Base-by-base conservation (phyloP, 257 asterid species). In the Craterostigma plantagineum region DNA sequence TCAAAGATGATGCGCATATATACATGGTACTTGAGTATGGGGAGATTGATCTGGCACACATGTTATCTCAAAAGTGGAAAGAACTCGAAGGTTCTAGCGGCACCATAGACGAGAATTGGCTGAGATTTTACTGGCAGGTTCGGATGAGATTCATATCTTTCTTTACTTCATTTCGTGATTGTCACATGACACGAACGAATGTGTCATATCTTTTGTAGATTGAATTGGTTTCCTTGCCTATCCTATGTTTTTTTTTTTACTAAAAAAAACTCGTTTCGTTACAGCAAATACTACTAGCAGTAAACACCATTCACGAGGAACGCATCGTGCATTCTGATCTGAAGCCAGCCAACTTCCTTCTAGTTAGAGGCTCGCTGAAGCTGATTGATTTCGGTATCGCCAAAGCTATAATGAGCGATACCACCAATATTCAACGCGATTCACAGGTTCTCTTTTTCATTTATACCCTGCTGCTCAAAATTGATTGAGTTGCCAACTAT, bases 301-400 rank as follows among this genome's bases (percentile, higher is more conserved):
- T 90, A 42, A 90, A 77, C 65, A 90, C 87, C 54, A 90, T 90
- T 69, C 98, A 90, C n/a, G 98, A 83, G 52, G 92, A 90, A 54
- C 91, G 98, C 34, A 90, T 90, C 10, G 94, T 90, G 57, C 98
- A 90, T 60, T 90, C 98, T 46, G 98, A 90, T 58, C 68, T 90
- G 63, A 90, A 90, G 90, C 98, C 98, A 63, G 98, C 98, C 57
- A 90, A 90, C 69, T 90, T 90, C 73, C 95, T 90, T 59, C 79
- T 83, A 43, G 98, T 90, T 46, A 73, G 72, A 63, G 98, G 98
- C 54, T 79, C 92, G 2, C 75, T 90, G 52, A 90, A 90, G 75
- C 85, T 90, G 44, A 90, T 90, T 63, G 98, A 90, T 70, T 90
- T 90, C 57, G 98, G 98, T 36, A 90, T 90, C 33, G 98, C 98